phyloP scores from a whole-genome alignment of 768 basidiomycete species.

The Podaxis sp. region DNA sequence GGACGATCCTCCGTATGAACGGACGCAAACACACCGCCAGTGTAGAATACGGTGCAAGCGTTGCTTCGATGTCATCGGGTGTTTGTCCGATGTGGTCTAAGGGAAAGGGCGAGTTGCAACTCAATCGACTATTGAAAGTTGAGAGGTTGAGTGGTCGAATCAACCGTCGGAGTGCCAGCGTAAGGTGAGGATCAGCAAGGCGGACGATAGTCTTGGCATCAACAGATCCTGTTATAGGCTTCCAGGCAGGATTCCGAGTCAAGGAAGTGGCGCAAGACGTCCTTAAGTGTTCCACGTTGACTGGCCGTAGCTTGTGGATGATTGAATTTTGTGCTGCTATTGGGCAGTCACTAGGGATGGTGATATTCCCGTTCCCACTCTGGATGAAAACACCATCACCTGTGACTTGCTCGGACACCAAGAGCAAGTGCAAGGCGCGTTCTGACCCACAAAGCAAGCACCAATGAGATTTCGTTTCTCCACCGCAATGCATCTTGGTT shows the following conservation, averaged over 20 bases:
- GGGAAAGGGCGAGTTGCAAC: constrained; percentile 18
- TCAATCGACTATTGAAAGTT: constrained; percentile 7
- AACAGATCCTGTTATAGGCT: not conserved
- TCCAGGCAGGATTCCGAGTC: not conserved
- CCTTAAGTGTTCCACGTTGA: constrained; percentile 19
- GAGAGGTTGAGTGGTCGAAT: constrained; percentile 4
- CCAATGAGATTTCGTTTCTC: constrained; percentile 1
- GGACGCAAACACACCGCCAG: constrained; percentile 29
- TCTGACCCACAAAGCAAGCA: constrained; percentile 6
- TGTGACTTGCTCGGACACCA: not conserved
- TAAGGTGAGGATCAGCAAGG: constrained; percentile 28
- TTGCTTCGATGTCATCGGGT: constrained; percentile 24
- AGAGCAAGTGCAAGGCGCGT: not conserved
- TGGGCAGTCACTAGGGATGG: constrained; percentile 14
- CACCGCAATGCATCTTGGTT: not conserved
- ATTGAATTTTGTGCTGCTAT: constrained; percentile 21
- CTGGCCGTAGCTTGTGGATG: constrained; percentile 24
- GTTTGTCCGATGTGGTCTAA: constrained; percentile 25
- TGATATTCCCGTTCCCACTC: not conserved
- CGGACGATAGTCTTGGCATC: constrained; percentile 20
- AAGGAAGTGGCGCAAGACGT: not conserved
- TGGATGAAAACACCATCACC: not conserved
- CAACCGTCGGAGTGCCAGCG: constrained; percentile 23
- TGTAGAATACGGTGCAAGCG: constrained; percentile 36
- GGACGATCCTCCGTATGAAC: constrained; percentile 32